Percentiles rank a stretch among this genome's conserved stretches.
Conservation (phyloP, 2,329 filamentous ascomycete genomes). For the Beauveria medogensis region DNA sequence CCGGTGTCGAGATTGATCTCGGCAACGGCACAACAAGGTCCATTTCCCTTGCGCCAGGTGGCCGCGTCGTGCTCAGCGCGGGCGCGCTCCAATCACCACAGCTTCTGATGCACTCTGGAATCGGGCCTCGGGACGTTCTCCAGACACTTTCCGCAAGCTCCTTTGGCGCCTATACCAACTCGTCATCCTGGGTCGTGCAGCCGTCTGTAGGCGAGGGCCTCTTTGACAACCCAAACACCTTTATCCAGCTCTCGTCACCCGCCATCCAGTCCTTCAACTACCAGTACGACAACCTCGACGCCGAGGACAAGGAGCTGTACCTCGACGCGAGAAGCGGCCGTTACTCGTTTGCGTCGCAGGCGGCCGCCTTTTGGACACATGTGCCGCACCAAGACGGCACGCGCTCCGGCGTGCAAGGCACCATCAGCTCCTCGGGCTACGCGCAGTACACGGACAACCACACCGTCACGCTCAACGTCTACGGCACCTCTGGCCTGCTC, state of each 20-base stretch:
- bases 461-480: constrained; percentile 48
- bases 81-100: constrained; percentile 32
- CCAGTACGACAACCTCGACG: constrained; percentile 34
- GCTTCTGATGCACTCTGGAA: constrained; percentile 37
- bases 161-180: constrained; percentile 19
- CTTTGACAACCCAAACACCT: constrained; percentile 50
- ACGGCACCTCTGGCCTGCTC: constrained; percentile 46
- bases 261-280: constrained; percentile 39
- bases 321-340: constrained; percentile 40
- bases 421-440: constrained; percentile 40
- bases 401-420: constrained; percentile 41
- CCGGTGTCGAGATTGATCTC: constrained; percentile 31
- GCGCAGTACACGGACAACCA: constrained; percentile 30
- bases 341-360: constrained; percentile 45
- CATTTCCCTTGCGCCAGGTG: constrained; percentile 18
- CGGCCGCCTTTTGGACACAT: constrained; percentile 44
- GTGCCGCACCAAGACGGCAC: constrained; percentile 33
- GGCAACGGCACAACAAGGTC: constrained; percentile 24
- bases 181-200: constrained; percentile 39
- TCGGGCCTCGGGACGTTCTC: constrained; percentile 30
- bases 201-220: constrained; percentile 39
- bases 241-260: constrained; percentile 37
- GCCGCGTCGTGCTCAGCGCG: constrained; percentile 31
- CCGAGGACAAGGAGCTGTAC: constrained; percentile 37
- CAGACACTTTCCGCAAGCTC: constrained; percentile 17